Evolutionary conservation across 163 green algal species (phyloP).

Genomic region (Prototheca cutis): DNA sequence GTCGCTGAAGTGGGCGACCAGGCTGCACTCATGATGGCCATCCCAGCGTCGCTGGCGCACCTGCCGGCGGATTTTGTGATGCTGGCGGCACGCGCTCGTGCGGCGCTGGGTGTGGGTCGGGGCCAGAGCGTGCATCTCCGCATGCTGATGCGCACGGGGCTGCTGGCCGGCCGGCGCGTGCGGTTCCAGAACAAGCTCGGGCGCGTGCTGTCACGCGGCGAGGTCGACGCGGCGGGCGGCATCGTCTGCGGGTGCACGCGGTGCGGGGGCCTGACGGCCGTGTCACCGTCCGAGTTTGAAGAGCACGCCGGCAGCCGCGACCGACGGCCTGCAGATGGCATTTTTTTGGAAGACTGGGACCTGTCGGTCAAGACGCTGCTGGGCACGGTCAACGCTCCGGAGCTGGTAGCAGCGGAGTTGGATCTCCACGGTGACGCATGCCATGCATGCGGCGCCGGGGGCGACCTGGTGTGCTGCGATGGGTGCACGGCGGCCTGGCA

Average conservation of each 20-base stretch:
- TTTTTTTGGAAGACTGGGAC: constrained; percentile 29
- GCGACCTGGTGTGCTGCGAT: constrained; percentile 61
- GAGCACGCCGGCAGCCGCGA: constrained; percentile 46
- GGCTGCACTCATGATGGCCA: constrained; percentile 13
- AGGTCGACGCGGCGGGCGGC: constrained; percentile 7
- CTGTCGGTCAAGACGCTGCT: constrained; percentile 36
- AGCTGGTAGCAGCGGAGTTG: constrained; percentile 1
- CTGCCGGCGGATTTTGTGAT: constrained; percentile 10
- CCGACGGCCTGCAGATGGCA: constrained; percentile 43
- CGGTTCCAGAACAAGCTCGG: constrained; percentile 18
- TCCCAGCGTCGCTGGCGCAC: constrained; percentile 30
- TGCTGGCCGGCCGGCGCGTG: constrained; percentile 18
- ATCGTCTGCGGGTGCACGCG: constrained; percentile 25
- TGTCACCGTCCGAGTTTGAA: constrained; percentile 44
- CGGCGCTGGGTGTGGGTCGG: constrained; percentile 10
- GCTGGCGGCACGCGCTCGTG: constrained; percentile 11
- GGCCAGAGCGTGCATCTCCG: constrained; percentile 16
- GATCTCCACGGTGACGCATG: constrained; percentile 35
- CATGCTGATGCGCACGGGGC: constrained; percentile 27
- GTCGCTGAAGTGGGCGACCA: too few relatives aligned
- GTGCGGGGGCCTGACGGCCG: constrained; percentile 13
- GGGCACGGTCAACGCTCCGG: constrained; percentile 10
- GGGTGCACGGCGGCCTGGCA: constrained; percentile 51
- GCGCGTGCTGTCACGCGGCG: constrained; percentile 7
- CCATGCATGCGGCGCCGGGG: constrained; percentile 40